Conservation (phyloP, 805 yeast genomes). For the Ogataea ganodermae region DNA sequence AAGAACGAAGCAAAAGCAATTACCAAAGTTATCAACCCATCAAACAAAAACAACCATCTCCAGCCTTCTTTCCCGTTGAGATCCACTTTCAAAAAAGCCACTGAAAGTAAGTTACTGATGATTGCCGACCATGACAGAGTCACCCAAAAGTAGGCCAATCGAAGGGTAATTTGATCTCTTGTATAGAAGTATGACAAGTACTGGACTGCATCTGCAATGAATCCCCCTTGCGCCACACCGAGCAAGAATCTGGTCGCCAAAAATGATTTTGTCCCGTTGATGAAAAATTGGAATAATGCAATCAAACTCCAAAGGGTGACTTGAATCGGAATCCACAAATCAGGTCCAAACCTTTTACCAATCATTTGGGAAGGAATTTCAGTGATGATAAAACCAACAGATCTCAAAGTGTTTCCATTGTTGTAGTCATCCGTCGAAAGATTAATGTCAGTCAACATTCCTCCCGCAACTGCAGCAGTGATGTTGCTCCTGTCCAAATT, state of each 20-base stretch:
- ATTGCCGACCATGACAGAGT: conserved; percentile 6
- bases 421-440: conserved; percentile 57
- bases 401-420: conserved; percentile 47
- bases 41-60: conserved; percentile 39
- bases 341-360: conserved; percentile 61
- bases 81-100: conserved; percentile 45
- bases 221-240: conserved; percentile 40
- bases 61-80: conserved; percentile 33
- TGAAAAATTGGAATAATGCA: conserved; percentile 40
- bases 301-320: conserved; percentile 53
- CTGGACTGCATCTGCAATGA: conserved; percentile 36
- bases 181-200: conserved; percentile 42
- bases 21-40: conserved; percentile 27
- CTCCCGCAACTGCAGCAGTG: conserved; percentile 55
- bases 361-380: conserved; percentile 64
- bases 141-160: conserved; percentile 48
- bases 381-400: conserved; percentile 49
- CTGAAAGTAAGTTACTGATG: conserved; percentile 47
- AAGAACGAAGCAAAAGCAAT: conserved; percentile 42
- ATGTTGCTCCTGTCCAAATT: conserved; percentile 58
- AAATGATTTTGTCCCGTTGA: conserved; percentile 30
- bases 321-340: conserved; percentile 57
- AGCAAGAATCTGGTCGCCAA: conserved; percentile 35
- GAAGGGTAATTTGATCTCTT: conserved; percentile 40
- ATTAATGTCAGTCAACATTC: conserved; percentile 48